Conservation (phyloP, 768 basidiomycete genomes). For the Exidia glandulosa region DNA sequence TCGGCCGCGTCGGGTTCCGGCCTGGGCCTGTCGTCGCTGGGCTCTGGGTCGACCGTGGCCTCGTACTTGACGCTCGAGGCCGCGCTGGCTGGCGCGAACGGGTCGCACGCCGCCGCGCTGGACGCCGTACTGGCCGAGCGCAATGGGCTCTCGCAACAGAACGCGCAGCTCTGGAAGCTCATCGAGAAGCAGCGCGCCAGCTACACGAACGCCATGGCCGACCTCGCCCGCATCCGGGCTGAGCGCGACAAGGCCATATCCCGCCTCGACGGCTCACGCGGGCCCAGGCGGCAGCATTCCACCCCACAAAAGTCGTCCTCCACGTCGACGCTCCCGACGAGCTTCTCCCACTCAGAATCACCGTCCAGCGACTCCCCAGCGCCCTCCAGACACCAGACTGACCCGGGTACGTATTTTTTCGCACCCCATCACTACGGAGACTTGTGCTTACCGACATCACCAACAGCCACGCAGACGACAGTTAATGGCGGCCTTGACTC, state of each 20-base stretch:
- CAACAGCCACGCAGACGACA: not conserved
- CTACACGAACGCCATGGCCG: slow-evolving; percentile 72
- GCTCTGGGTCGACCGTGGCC: slow-evolving; percentile 29
- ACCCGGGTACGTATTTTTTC: not conserved
- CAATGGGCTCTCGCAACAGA: slow-evolving; percentile 71
- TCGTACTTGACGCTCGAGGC: slow-evolving; percentile 48
- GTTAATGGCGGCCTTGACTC: not conserved
- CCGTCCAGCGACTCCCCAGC: not conserved
- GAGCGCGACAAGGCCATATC: slow-evolving; percentile 59
- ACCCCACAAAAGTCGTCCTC: not conserved
- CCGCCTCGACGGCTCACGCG: slow-evolving; percentile 16
- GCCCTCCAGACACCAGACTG: not conserved
- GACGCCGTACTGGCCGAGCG: slow-evolving; percentile 72
- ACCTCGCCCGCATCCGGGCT: slow-evolving; percentile 70
- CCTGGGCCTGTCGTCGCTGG: no score
- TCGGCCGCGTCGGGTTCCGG: no score
- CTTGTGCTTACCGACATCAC: not conserved
- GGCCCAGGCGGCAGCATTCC: not conserved
- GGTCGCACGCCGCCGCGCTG: slow-evolving; percentile 36
- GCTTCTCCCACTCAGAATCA: no score
- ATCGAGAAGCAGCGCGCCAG: slow-evolving; percentile 83
- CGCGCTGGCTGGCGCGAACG: slow-evolving; percentile 23
- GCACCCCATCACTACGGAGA: no score
- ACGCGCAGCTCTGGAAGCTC: slow-evolving; percentile 87
- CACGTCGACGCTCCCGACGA: not conserved